phyloP scores from a whole-genome alignment of 768 basidiomycete species.

The Harrya chromipes region DNA sequence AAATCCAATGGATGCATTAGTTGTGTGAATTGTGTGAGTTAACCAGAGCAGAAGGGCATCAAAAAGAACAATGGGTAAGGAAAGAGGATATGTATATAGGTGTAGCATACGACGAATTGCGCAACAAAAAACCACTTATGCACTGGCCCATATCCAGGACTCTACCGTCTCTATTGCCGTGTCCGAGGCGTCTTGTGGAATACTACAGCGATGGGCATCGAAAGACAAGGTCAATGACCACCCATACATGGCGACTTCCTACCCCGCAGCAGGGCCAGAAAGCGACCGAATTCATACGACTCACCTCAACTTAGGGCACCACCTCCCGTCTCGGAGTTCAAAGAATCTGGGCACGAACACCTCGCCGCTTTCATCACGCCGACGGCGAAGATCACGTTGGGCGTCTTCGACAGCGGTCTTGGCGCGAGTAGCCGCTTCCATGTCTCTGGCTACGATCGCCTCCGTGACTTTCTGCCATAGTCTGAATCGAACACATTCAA shows the following conservation, averaged over 20 bases:
- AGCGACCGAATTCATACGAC: constrained; percentile 24
- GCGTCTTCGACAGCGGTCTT: constrained; percentile 90
- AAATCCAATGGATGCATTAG: constrained; percentile 37
- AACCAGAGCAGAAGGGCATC: constrained; percentile 7
- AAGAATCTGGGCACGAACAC: constrained; percentile 80
- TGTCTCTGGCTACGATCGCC: constrained; percentile 84
- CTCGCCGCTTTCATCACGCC: constrained; percentile 70
- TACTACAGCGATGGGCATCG: constrained; percentile 36
- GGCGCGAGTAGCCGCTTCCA: constrained; percentile 90
- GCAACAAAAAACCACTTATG: constrained; percentile 8
- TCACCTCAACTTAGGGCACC: constrained; percentile 76
- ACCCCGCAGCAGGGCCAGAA: neutral
- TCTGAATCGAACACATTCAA: constrained; percentile 31
- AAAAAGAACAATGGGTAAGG: constrained; percentile 1
- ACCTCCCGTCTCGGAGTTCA: constrained; percentile 69
- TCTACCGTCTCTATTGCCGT: constrained; percentile 65
- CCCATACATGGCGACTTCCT: neutral
- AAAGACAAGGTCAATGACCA: neutral
- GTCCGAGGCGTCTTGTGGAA: constrained; percentile 61
- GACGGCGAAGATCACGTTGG: constrained; percentile 76
- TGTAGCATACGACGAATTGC: constrained; percentile 4
- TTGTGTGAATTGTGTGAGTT: constrained; percentile 25
- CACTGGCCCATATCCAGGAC: constrained; percentile 70
- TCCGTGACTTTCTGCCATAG: constrained; percentile 82
- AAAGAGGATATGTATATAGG: constrained; percentile 15